Base-by-base conservation (phyloP, 495 filamentous ascomycete genomes). In the Talaromyces adpressus region DNA sequence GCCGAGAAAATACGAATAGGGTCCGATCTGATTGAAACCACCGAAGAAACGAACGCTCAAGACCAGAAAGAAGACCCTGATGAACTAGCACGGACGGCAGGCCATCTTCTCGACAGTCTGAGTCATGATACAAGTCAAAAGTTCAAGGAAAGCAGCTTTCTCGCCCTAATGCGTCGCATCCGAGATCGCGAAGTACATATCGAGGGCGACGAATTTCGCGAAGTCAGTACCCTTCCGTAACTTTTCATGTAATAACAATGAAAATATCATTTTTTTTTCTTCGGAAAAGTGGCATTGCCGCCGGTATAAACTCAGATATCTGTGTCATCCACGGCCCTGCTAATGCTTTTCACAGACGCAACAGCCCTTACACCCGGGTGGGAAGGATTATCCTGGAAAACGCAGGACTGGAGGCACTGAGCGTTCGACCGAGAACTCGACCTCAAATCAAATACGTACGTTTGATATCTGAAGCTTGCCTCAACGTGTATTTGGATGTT, bases 81-180 rank as follows among this genome's bases (percentile, higher is more conserved):
- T 67, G 90, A 86, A 39, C 79, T 93, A 30, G 86, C 89, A 18
- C 77, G 79, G 39, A 91, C 90, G 3, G 91, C 91, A 7, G 89
- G 84, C 20, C 77, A 86, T 54, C 76, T 94, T 4, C 77, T 94
- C 4, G 82, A 90, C n/a, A 87, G 80, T 47, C 81, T 94, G 9
- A 78, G 84, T 32, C 76, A 87, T 64, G 86, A 94, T 60, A 80
- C 82, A 65, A 87, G 78, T 64, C 69, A 84, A 58, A 93, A 94
- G 67, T 93, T 93, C 69, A 83, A 87, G 68, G 81, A 92, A 67
- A 92, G 89, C 72, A 85, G 84, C 62, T 94, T 94, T 67, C 78
- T 93, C 18, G 82, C 82, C 8, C 72, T 94, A 66, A 93, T 94
- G 91, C 84, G 89, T 30, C 79, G 81, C 59, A 77, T 84, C 64